Percentiles rank a stretch among this genome's conserved stretches.
Evolutionary conservation across 73 alveolate genomes (phyloP).

Genomic region (Loxodes magnus): DNA sequence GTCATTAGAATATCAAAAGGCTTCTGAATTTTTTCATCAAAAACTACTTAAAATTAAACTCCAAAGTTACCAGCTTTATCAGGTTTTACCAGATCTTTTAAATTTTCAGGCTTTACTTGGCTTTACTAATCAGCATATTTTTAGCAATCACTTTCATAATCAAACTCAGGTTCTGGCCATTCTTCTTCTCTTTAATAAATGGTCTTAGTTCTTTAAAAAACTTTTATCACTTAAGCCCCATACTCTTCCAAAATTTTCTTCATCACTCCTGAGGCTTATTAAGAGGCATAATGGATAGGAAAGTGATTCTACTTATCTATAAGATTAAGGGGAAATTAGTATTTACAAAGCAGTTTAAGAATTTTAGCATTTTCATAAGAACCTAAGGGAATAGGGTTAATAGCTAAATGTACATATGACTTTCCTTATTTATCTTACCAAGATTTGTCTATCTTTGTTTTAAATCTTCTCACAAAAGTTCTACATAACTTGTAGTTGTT

Average conservation of each 20-base stretch:
- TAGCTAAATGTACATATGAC: conserved; percentile 57
- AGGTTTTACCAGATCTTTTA: conserved; percentile 35
- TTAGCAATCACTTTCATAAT: conserved; percentile 33
- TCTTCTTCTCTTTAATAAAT: neutral
- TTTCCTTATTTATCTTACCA: conserved; percentile 54
- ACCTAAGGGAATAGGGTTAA: conserved; percentile 61
- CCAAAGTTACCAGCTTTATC: conserved; percentile 56
- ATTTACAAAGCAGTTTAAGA: conserved; percentile 40
- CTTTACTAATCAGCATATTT: conserved; percentile 64
- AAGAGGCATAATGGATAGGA: conserved; percentile 48
- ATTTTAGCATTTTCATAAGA: conserved; percentile 73
- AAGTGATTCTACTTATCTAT: conserved; percentile 52
- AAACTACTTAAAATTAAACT: conserved; percentile 50
- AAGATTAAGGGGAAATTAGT: conserved; percentile 34
- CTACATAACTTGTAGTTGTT: too few species aligned
- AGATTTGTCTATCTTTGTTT: too few species aligned
- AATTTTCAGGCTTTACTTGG: conserved; percentile 20
- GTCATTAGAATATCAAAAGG: conserved; percentile 88
- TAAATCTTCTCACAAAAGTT: too few species aligned
- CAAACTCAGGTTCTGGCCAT: neutral
- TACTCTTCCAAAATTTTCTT: conserved; percentile 29
- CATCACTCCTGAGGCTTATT: conserved; percentile 46
- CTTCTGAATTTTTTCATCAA: too few species aligned
- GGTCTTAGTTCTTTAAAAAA: neutral
- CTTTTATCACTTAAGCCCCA: too few species aligned